Percentiles rank a stretch among this genome's conserved stretches.
These are phyloP conservation scores for Paramyrothecium roridum DNA, from an alignment of 2,329 filamentous ascomycete genomes.

Conservation along the genomic window DNA sequence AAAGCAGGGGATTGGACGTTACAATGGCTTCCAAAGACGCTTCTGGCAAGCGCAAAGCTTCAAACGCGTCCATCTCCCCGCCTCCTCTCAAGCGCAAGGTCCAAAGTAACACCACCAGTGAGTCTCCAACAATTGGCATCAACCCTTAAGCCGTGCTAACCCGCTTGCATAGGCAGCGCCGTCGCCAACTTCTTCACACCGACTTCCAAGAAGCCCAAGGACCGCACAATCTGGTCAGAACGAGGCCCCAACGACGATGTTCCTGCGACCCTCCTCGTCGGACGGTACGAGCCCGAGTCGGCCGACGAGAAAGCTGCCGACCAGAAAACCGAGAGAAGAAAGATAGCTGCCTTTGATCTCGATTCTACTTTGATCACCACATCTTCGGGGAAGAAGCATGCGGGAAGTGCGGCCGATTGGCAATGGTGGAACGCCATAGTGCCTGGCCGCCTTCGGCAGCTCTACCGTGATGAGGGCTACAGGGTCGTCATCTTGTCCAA, in stretches of 20 bases:
- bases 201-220: conserved; percentile 76
- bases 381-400: conserved; percentile 76
- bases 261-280: conserved; percentile 66
- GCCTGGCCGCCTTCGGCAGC: conserved; percentile 60
- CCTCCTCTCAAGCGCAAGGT: conserved; percentile 50
- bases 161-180: conserved; percentile 50
- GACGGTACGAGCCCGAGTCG: conserved; percentile 57
- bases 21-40: conserved; percentile 20
- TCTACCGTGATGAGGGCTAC: conserved; percentile 69
- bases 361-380: conserved; percentile 86
- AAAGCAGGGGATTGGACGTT: background rate
- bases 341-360: conserved; percentile 71
- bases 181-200: conserved; percentile 88
- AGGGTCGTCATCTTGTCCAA: conserved; percentile 81
- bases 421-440: conserved; percentile 85
- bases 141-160: background rate
- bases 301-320: conserved; percentile 18
- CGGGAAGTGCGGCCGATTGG: conserved; percentile 74
- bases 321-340: conserved; percentile 38
- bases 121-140: conserved; percentile 8
- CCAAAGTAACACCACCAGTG: conserved; percentile 51
- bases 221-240: conserved; percentile 70
- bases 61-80: conserved; percentile 46
- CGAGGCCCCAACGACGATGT: conserved; percentile 48
- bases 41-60: conserved; percentile 29